Evolutionary conservation across 2,329 filamentous ascomycete species (phyloP), one percentile per base, ranked within the genome.

Genomic region (Bertia moriformis): DNA sequence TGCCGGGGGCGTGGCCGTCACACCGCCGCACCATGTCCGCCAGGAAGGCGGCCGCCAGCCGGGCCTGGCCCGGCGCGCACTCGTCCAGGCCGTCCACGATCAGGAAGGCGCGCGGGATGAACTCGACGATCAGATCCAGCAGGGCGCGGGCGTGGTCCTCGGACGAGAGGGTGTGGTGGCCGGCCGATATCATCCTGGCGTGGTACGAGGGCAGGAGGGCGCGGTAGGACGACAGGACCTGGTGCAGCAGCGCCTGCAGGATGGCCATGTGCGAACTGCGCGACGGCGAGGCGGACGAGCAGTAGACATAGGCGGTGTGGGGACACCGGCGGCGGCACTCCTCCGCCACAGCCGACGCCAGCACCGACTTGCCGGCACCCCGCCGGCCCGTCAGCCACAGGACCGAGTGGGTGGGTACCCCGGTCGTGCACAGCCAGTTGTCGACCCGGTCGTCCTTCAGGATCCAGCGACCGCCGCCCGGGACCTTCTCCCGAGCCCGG

Each of bases 11-110:
- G 18, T 42, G 30, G 0, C 42, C 43, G 7, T 55, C 52, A 27
- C 45, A 45, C 15, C 35, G 41, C 4, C 43, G 37, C 4, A 55
- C 46, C 2, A 53, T n/a, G 1, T 35, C 14, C 4, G 20, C 43
- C 24, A 58, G 48, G 39, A 54, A 60, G 0, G 42, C 4, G 1
- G 56, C 29, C 1, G 59, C 46, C n/a, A 48, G 44, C 18, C 46
- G 49, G 7, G 51, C 42, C 13, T 63, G 53, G 0, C 38, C 19
- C 3, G 38, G n/a, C 1, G 51, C 42, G 38, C 59, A 62, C 41
- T 66, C 62, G 38, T 66, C 62, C 13, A 66, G 43, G 0, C 63
- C 63, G 43, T 67, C 63, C n/a, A 67, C 48, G 4, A 67, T 43
- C 22, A 65, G 51, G 44, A 58, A 62, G 7, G 56, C 46, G 2